A percentile compares a stretch with the other conserved stretches of the same genome.
Conservation (phyloP, 306 rosid species). For the Potentilla sterilis region DNA sequence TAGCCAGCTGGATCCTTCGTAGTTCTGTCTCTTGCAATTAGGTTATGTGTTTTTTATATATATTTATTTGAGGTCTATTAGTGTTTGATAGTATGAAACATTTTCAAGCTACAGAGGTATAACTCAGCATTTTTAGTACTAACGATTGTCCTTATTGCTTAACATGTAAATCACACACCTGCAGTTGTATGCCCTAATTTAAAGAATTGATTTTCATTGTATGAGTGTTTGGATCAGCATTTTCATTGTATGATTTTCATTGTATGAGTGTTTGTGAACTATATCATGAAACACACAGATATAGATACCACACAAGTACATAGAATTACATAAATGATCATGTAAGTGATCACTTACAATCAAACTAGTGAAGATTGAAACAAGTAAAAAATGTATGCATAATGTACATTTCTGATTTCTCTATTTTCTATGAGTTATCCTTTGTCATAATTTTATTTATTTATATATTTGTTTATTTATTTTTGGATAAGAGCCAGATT, state of each 20-base stretch:
- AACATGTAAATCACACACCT: not conserved
- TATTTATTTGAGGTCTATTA: not conserved
- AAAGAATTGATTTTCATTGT: not conserved
- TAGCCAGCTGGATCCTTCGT: not conserved
- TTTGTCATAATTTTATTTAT: too few species aligned
- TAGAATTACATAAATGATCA: too few species aligned
- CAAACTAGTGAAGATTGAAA: not conserved
- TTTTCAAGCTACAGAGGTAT: not conserved
- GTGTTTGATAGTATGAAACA: not conserved
- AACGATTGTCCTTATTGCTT: not conserved
- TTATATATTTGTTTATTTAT: too few species aligned
- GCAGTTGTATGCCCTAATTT: not conserved
- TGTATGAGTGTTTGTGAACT: not conserved
- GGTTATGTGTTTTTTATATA: not conserved
- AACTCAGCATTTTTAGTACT: not conserved
- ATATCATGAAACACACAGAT: not conserved
- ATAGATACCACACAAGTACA: too few species aligned
- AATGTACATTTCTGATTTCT: not conserved
- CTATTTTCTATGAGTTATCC: too few species aligned
- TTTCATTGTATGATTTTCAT: too few species aligned
- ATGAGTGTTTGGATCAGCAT: too few species aligned
- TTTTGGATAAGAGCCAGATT: too few species aligned
- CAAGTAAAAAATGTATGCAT: not conserved
- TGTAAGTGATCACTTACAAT: not conserved
- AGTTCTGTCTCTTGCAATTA: not conserved